Evolutionary conservation across 495 filamentous ascomycete species (phyloP).

Genomic region (Trichoderma reesei): DNA sequence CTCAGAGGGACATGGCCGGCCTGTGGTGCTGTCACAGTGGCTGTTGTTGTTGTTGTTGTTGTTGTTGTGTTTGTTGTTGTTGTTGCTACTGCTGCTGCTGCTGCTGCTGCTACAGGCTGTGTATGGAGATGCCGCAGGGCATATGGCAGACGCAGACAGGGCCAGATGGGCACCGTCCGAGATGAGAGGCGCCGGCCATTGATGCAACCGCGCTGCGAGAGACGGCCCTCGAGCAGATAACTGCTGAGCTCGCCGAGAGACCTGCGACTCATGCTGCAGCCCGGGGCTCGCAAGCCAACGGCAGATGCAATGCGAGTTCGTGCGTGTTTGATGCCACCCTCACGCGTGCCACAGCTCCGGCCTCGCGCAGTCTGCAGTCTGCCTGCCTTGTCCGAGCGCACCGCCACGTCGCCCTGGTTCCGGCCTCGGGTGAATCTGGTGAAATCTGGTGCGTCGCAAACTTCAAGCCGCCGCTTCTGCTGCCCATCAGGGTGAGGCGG

Average conservation of each 20-base stretch:
- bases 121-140: background rate
- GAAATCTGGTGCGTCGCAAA: too few species aligned
- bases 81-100: background rate
- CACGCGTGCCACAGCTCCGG: too few species aligned
- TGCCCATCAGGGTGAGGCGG: background rate
- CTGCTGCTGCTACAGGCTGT: background rate
- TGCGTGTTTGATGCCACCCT: too few species aligned
- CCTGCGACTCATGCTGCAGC: slow-evolving; percentile 25
- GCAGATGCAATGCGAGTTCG: too few species aligned
- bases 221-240: slow-evolving; percentile 38
- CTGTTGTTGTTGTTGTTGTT: background rate
- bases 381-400: too few species aligned
- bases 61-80: background rate
- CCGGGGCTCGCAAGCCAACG: too few species aligned
- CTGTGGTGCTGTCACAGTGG: background rate
- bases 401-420: too few species aligned
- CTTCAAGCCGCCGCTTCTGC: background rate
- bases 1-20: slow-evolving; percentile 44
- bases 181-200: slow-evolving; percentile 1
- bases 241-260: slow-evolving; percentile 30
- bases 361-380: too few species aligned
- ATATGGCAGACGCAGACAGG: background rate
- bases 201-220: slow-evolving; percentile 33
- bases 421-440: too few species aligned
- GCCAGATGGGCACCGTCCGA: slow-evolving; percentile 10